phyloP scores from a whole-genome alignment of 2,329 filamentous ascomycete species.

The Exophiala lecanii-corni region DNA sequence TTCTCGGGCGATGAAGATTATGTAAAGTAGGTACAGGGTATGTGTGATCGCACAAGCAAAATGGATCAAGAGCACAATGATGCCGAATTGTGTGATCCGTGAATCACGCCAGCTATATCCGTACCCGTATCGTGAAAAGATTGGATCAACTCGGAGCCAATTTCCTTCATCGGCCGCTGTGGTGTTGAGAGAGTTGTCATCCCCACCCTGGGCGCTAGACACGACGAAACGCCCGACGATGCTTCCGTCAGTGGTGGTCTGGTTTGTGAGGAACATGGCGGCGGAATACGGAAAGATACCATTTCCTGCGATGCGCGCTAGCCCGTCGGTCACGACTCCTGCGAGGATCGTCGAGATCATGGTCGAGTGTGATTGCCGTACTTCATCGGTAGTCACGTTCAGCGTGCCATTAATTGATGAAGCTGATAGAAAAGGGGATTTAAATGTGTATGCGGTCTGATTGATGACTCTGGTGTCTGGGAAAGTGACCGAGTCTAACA shows the following conservation, averaged over 20 bases:
- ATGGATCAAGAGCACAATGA: constrained; percentile 16
- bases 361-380: constrained; percentile 8
- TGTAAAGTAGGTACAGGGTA: constrained; percentile 13
- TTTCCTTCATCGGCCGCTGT: constrained; percentile 8
- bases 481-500: constrained; percentile 9
- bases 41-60: constrained; percentile 7
- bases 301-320: constrained; percentile 17
- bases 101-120: constrained; percentile 18
- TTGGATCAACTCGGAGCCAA: constrained; percentile 17
- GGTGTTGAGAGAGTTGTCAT: constrained; percentile 14
- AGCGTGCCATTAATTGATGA: background rate
- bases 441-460: constrained; percentile 12
- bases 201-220: constrained; percentile 12
- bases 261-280: constrained; percentile 18
- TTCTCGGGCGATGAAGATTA: constrained; percentile 9
- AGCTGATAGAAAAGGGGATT: constrained; percentile 9
- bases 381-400: constrained; percentile 8
- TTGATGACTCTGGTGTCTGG: constrained; percentile 3
- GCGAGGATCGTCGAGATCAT: constrained; percentile 17
- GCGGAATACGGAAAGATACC: constrained; percentile 18
- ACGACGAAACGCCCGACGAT: constrained; percentile 16
- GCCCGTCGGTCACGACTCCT: constrained; percentile 15
- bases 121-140: constrained; percentile 18
- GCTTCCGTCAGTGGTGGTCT: constrained; percentile 7
- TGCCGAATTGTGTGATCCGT: constrained; percentile 16